Conservation (phyloP, 73 alveolate genomes). For the Paramecium caudatum region DNA sequence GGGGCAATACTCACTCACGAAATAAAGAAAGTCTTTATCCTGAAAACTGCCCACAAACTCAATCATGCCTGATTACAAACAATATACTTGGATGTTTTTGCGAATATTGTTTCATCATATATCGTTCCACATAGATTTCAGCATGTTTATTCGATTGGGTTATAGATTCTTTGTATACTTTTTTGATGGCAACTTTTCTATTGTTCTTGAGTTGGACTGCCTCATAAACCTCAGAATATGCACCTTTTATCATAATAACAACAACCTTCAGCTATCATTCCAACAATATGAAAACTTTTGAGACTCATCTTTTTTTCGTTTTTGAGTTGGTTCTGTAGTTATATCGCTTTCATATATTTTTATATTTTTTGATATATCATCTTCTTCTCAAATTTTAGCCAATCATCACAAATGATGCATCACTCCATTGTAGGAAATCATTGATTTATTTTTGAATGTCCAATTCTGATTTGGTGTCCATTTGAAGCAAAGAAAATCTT, state of each 20-base stretch:
- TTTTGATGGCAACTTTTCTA: slow-evolving; percentile 53
- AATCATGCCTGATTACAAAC: slow-evolving; percentile 12
- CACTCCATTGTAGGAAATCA: background rate
- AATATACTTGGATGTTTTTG: slow-evolving; percentile 38
- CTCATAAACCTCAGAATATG: slow-evolving; percentile 58
- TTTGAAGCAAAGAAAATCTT: slow-evolving; percentile 18
- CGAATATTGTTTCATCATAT: slow-evolving; percentile 15
- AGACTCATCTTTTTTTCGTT: background rate
- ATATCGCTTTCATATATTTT: background rate
- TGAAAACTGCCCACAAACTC: slow-evolving; percentile 52
- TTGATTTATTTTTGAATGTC: background rate
- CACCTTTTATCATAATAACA: background rate
- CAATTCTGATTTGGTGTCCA: slow-evolving; percentile 3
- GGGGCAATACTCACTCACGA: slow-evolving; percentile 38
- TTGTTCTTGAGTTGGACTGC: slow-evolving; percentile 29
- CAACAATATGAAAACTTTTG: slow-evolving; percentile 3
- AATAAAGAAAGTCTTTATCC: slow-evolving; percentile 40
- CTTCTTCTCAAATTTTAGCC: background rate
- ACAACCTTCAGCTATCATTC: slow-evolving; percentile 32
- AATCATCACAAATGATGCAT: slow-evolving; percentile 11
- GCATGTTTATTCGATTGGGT: background rate
- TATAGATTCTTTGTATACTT: slow-evolving; percentile 27
- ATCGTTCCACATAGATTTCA: slow-evolving; percentile 53
- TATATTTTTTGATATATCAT: slow-evolving; percentile 4
- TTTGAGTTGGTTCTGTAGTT: background rate